phyloP scores from a whole-genome alignment of 2,329 filamentous ascomycete genomes.

The Paramyrothecium sp. region DNA sequence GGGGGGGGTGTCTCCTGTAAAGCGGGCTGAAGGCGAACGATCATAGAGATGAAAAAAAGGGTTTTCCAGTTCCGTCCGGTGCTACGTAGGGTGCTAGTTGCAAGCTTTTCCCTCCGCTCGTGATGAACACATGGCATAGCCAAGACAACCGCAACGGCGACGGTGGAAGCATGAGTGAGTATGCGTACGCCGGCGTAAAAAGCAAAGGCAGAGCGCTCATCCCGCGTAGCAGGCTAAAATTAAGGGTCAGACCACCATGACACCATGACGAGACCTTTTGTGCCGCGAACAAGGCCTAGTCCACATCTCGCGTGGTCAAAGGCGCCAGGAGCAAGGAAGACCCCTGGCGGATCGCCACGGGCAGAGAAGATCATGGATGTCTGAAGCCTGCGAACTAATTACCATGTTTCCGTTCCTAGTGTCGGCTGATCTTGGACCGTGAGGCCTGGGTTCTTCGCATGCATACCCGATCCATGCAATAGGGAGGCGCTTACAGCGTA shows the following conservation, averaged over 20 bases:
- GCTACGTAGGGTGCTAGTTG: too few species aligned
- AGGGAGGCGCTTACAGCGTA: not conserved
- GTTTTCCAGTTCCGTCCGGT: not conserved
- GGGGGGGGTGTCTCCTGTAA: too few species aligned
- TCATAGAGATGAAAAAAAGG: not conserved
- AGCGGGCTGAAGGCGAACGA: not conserved
- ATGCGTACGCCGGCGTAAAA: too few species aligned
- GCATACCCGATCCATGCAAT: not conserved
- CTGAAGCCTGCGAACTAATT: not conserved
- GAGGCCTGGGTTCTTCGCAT: not conserved
- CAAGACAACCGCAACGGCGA: too few species aligned
- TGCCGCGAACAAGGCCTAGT: slow-evolving; percentile 14
- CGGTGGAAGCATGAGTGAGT: too few species aligned
- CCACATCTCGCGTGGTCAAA: slow-evolving; percentile 27
- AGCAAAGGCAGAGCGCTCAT: not conserved
- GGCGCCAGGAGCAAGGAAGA: slow-evolving; percentile 17
- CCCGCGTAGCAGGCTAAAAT: slow-evolving; percentile 13
- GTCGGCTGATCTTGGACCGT: not conserved
- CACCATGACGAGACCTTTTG: slow-evolving; percentile 21
- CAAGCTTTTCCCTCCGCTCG: too few species aligned
- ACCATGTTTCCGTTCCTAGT: slow-evolving; percentile 1
- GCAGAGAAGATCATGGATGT: slow-evolving; percentile 22
- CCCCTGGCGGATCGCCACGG: slow-evolving; percentile 25
- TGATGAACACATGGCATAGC: too few species aligned
- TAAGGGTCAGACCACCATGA: slow-evolving; percentile 18